Evolutionary conservation across 192 early-diverging fungal genomes (phyloP).

Genomic region (Entrophospora sp.): DNA sequence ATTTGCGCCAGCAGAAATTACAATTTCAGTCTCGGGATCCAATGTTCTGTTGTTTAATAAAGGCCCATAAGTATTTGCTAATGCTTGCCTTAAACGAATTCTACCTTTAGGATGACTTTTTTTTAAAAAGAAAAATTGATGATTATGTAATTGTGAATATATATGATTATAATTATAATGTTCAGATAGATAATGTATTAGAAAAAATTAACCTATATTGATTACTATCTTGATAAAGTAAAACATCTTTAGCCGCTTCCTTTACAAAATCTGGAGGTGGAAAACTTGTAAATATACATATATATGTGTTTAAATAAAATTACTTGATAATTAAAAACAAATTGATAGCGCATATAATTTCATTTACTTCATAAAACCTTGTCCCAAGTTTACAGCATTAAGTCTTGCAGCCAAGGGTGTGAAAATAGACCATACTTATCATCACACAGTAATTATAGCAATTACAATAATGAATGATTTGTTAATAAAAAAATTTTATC

Average conservation of each 20-base stretch:
- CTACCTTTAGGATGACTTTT: conserved; percentile 55
- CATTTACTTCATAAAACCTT: conserved; percentile 69
- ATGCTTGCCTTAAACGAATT: conserved; percentile 51
- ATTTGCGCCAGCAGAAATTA: conserved; percentile 74
- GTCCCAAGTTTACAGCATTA: conserved; percentile 88
- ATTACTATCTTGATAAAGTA: conserved; percentile 55
- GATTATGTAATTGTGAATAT: background rate
- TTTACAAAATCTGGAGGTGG: conserved; percentile 79
- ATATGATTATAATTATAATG: too few relatives aligned
- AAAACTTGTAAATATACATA: conserved; percentile 47
- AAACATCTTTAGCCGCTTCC: conserved; percentile 63
- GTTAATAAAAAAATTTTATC: too few relatives aligned
- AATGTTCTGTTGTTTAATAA: conserved; percentile 52
- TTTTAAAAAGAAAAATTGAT: background rate
- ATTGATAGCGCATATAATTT: background rate
- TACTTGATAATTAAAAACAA: conserved; percentile 9
- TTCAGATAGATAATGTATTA: too few relatives aligned
- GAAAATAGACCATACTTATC: conserved; percentile 81
- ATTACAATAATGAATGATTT: too few relatives aligned
- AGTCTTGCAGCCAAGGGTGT: conserved; percentile 75
- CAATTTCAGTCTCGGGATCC: conserved; percentile 71
- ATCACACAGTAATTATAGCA: too few relatives aligned
- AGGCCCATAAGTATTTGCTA: conserved; percentile 68
- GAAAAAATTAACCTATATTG: conserved; percentile 76
- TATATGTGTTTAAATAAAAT: background rate